Base-by-base conservation (phyloP, 1,139 yeast species). In the Geotrichum reessii region DNA sequence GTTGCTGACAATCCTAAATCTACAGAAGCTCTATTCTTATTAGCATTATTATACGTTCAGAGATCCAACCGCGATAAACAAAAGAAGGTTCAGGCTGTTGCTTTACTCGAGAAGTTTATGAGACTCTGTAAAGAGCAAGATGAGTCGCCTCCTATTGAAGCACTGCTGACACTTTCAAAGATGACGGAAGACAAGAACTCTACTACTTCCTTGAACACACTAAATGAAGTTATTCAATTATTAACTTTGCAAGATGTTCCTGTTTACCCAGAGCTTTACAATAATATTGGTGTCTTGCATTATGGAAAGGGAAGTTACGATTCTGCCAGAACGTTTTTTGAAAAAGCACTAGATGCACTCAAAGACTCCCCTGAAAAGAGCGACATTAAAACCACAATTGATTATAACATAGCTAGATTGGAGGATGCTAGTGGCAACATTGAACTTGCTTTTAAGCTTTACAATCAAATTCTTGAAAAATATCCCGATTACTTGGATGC, bases 211-310 rank as follows among this genome's bases (percentile, higher is more conserved):
- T 74, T 82, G 17, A 68, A 67, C 8, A 85, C 82, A 12, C 77
- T 90, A 65, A 78, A 81, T 44, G 78, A 78, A n/a, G 92, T 89
- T 37, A 79, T 86, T 58, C 73, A 73, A 22, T 72, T 54, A 28
- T 63, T 58, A 37, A 49, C 61, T n/a, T 25, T 54, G 73, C 64
- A 88, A 82, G 74, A 80, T 17, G 74, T 74, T 42, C 74, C 74
- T 28, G 80, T 85, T 1, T 88, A 92, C 1, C 76, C 85, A 58
- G 89, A 86, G 65, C 76, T 91, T 22, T 79, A 84, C 67, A 92
- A 91, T 71, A 93, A 93, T 67, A 78, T 91, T 65, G 99, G 96
- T 51, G 96, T 90, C 9, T 83, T 90, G 71, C 83, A 89, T 62
- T 87, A 88, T 68, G 76, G 84, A 62, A 83, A 81, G 63, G 85